Percentiles rank a stretch among this genome's conserved stretches.
Evolutionary conservation across 1,284 basidiomycete species (phyloP).

Genomic region (Marasmius sp.): DNA sequence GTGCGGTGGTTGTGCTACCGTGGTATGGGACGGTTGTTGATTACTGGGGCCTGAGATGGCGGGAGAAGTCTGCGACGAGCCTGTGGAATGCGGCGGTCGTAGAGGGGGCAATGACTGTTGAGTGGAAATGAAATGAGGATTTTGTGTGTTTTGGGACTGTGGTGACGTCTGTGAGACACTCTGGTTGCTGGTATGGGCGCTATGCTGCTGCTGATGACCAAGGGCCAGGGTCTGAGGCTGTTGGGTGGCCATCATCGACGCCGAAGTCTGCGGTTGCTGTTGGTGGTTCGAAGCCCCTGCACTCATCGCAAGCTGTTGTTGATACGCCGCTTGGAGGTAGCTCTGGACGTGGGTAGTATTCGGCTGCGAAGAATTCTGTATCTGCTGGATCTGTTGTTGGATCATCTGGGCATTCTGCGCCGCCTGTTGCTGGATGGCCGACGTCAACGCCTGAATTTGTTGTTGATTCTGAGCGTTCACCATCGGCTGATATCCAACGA

Average conservation of each 20-base stretch:
- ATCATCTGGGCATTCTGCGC: conserved; percentile 2
- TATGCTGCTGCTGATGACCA: no score
- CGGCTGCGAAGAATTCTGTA: not conserved
- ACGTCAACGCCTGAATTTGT: conserved; percentile 11
- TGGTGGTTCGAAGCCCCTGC: not conserved
- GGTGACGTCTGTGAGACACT: no score
- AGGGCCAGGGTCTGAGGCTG: not conserved
- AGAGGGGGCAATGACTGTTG: no score
- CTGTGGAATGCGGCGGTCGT: no score
- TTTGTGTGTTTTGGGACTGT: no score
- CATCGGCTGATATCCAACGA: not conserved
- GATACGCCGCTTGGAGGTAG: not conserved
- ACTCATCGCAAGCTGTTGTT: not conserved
- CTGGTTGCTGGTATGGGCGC: no score
- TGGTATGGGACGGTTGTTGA: not conserved
- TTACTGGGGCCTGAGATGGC: not conserved
- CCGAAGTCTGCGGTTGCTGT: not conserved
- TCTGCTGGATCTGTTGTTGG: conserved; percentile 3
- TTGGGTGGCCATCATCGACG: not conserved
- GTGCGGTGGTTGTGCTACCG: not conserved
- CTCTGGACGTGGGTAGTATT: not conserved
- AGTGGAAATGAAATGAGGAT: no score
- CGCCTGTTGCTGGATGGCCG: conserved; percentile 2
- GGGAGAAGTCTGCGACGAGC: not conserved
- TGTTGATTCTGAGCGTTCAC: conserved; percentile 9